phyloP scores from a whole-genome alignment of 176 grass and related monocot species.

The Zoysia pacifica region DNA sequence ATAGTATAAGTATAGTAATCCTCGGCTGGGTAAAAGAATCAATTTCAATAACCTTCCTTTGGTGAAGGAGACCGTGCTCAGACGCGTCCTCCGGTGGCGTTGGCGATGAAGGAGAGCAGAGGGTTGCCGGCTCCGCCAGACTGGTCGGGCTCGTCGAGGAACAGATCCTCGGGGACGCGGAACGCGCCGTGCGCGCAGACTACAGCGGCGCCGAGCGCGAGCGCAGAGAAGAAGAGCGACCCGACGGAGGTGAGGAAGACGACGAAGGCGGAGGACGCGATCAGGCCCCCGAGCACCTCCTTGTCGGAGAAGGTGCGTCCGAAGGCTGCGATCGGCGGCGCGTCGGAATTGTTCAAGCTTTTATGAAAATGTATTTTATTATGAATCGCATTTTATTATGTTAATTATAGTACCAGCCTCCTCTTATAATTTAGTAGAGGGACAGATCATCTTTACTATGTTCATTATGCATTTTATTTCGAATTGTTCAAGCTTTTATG shows the following conservation, averaged over 20 bases:
- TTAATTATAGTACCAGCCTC: no score
- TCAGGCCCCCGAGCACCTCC: conserved; percentile 51
- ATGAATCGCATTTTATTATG: no score
- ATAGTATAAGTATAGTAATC: no score
- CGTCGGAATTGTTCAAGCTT: conserved; percentile 20
- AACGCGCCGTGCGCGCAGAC: conserved; percentile 59
- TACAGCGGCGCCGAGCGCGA: conserved; percentile 47
- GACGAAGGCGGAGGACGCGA: conserved; percentile 52
- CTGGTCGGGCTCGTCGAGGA: conserved; percentile 68
- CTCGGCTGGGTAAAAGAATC: no score
- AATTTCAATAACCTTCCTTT: no score
- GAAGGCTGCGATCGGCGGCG: conserved; percentile 44
- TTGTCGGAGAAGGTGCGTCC: conserved; percentile 57
- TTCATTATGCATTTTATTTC: conserved; percentile 5
- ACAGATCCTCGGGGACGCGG: conserved; percentile 60
- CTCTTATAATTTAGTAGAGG: no score
- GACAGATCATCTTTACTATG: no score
- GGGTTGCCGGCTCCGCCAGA: conserved; percentile 13
- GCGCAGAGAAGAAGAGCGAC: conserved; percentile 68
- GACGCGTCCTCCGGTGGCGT: conserved; percentile 38
- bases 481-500: background rate
- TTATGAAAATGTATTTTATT: no score
- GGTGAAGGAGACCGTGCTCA: background rate
- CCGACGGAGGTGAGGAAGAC: conserved; percentile 73
- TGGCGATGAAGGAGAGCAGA: conserved; percentile 55